A percentile compares a stretch with the other conserved stretches of the same genome.
Evolutionary conservation across 2,329 filamentous ascomycete genomes (phyloP).

Genomic region (Xylaria sp.): DNA sequence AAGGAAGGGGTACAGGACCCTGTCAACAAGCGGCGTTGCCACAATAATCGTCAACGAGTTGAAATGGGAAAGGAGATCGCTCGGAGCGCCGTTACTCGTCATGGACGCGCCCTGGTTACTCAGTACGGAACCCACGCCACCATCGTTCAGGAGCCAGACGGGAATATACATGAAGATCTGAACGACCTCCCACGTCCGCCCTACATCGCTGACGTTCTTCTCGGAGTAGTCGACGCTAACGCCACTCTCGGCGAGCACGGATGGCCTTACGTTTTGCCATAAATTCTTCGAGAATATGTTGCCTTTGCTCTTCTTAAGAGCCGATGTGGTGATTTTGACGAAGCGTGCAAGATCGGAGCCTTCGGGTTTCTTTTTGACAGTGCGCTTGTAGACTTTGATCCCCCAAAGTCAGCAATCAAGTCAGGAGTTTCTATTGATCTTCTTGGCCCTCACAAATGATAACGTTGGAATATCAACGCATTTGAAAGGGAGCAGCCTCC

Average conservation of each 20-base stretch:
- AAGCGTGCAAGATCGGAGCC: conserved; percentile 62
- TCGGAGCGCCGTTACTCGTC: conserved; percentile 47
- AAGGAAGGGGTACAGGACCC: conserved; percentile 54
- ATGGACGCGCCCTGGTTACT: conserved; percentile 40
- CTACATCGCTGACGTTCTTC: conserved; percentile 61
- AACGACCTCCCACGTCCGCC: conserved; percentile 43
- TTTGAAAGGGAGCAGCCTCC: too few relatives aligned
- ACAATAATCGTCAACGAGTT: conserved; percentile 56
- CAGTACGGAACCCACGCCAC: conserved; percentile 34
- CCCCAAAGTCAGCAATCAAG: conserved; percentile 1
- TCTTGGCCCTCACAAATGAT: neutral
- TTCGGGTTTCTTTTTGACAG: conserved; percentile 51
- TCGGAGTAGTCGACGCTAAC: conserved; percentile 57
- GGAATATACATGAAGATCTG: conserved; percentile 40
- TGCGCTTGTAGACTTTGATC: conserved; percentile 45
- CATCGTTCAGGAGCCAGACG: conserved; percentile 38
- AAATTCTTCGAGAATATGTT: conserved; percentile 51
- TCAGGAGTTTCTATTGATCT: neutral
- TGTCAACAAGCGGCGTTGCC: conserved; percentile 48
- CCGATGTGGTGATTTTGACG: conserved; percentile 48
- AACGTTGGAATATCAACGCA: neutral
- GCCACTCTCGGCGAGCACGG: conserved; percentile 41
- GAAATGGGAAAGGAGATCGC: conserved; percentile 56
- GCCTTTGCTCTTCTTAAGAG: conserved; percentile 44
- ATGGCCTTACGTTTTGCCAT: conserved; percentile 57